phyloP scores from a whole-genome alignment of 2,329 filamentous ascomycete genomes.

The Ilyonectria robusta region DNA sequence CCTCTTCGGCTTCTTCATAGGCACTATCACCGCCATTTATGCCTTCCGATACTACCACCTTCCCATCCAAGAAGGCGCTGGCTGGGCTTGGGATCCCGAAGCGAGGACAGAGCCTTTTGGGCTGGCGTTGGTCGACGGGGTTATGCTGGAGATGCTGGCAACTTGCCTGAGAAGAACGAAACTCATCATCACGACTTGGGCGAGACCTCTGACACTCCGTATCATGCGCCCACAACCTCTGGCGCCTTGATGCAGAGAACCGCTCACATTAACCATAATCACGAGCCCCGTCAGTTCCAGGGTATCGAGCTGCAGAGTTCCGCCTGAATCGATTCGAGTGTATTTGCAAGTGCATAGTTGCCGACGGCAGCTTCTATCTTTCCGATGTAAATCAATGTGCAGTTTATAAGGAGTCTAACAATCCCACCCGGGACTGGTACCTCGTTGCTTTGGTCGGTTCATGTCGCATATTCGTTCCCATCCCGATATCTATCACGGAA shows the following conservation, averaged over 20 bases:
- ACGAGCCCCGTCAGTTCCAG: constrained; percentile 39
- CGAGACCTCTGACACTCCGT: constrained; percentile 46
- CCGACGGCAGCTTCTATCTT: too few species aligned
- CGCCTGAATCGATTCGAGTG: too few species aligned
- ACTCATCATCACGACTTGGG: constrained; percentile 38
- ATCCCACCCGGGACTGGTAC: too few species aligned
- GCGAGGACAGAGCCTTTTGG: constrained; percentile 81
- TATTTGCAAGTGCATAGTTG: too few species aligned
- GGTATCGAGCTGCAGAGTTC: constrained; percentile 50
- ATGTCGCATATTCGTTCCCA: too few species aligned
- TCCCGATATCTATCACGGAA: too few species aligned
- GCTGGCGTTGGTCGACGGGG: constrained; percentile 77
- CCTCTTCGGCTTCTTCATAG: constrained; percentile 86
- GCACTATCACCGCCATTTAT: constrained; percentile 78
- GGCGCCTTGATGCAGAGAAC: constrained; percentile 41
- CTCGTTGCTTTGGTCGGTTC: too few species aligned
- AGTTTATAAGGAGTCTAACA: too few species aligned
- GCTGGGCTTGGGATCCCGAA: constrained; percentile 93
- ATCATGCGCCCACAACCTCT: constrained; percentile 40
- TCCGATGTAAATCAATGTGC: too few species aligned
- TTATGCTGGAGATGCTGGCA: constrained; percentile 58
- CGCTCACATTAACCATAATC: constrained; percentile 15
- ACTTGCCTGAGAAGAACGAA: constrained; percentile 48
- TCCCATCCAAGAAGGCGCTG: constrained; percentile 78
- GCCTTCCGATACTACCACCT: constrained; percentile 90